These are phyloP conservation scores for Sarocladiaceae sp. DNA, from an alignment of 2,329 filamentous ascomycete species.

Conservation along the genomic window DNA sequence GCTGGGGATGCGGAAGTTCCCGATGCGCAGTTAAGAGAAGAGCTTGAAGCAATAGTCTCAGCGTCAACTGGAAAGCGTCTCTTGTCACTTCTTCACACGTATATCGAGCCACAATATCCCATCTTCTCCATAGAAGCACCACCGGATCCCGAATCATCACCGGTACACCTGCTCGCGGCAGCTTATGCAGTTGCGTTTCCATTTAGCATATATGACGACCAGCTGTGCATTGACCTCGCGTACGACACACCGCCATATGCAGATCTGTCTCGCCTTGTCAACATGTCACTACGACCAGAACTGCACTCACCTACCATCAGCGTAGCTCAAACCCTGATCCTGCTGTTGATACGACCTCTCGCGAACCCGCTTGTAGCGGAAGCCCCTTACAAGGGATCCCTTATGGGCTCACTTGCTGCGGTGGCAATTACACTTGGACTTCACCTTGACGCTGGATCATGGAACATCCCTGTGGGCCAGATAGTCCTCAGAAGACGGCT, in stretches of 20 bases:
- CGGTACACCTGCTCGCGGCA: slow-evolving; percentile 12
- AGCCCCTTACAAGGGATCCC: slow-evolving; percentile 13
- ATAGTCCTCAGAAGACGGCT: slow-evolving; percentile 13
- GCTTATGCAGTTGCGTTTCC: slow-evolving; percentile 15
- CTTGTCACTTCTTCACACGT: slow-evolving; percentile 11
- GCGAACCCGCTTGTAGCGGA: slow-evolving; percentile 16
- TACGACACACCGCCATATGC: slow-evolving; percentile 16
- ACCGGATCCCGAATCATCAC: slow-evolving; percentile 9
- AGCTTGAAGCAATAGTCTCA: slow-evolving; percentile 10
- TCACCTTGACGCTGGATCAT: slow-evolving; percentile 13
- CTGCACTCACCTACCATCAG: slow-evolving; percentile 14
- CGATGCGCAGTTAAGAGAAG: slow-evolving; percentile 7
- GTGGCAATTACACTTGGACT: slow-evolving; percentile 15
- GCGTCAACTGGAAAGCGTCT: slow-evolving; percentile 10
- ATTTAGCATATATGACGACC: slow-evolving; percentile 16
- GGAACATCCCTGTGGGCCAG: slow-evolving; percentile 13
- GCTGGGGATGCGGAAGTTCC: slow-evolving; percentile 3
- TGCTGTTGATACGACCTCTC: slow-evolving; percentile 11
- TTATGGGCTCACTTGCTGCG: slow-evolving; percentile 12
- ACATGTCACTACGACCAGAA: slow-evolving; percentile 12
- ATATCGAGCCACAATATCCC: slow-evolving; percentile 12
- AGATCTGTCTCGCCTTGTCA: slow-evolving; percentile 13
- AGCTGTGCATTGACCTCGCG: slow-evolving; percentile 16
- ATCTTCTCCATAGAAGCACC: slow-evolving; percentile 12
- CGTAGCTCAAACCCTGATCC: slow-evolving; percentile 11